Conservation (phyloP, 164 flowering plant genomes). For the Kingdonia uniflora region DNA sequence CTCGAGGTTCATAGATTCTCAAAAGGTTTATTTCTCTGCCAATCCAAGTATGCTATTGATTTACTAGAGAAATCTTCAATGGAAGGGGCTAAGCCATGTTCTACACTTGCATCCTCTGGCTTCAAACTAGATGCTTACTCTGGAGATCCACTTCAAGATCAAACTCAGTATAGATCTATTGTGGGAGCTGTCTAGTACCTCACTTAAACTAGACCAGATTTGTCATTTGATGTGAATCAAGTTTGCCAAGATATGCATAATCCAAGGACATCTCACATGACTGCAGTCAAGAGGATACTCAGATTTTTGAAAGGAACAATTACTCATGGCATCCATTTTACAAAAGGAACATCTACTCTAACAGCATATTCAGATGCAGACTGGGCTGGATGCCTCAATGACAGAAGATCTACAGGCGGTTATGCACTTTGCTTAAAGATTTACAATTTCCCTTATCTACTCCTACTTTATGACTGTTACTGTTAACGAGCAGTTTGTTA, state of each 20-base stretch:
- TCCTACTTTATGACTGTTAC: too few relatives aligned
- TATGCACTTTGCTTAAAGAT: too few relatives aligned
- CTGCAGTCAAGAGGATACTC: neutral
- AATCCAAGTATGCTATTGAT: neutral
- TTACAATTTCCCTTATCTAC: too few relatives aligned
- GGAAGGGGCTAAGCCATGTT: neutral
- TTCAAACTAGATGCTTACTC: too few relatives aligned
- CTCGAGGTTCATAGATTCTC: neutral
- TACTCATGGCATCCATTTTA: neutral
- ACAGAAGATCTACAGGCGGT: neutral
- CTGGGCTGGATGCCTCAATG: constrained; percentile 1
- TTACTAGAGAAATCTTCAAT: neutral
- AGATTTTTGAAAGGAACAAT: neutral
- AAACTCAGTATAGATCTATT: neutral
- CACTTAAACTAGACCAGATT: neutral
- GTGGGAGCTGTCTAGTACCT: constrained; percentile 3
- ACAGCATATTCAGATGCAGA: constrained; percentile 1
- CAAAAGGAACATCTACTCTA: neutral
- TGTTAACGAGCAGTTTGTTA: too few relatives aligned
- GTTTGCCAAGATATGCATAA: neutral
- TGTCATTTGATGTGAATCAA: neutral
- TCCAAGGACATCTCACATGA: neutral
- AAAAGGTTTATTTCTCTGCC: neutral
- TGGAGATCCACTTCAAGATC: neutral
- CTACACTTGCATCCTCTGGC: neutral